These are phyloP conservation scores for Scenedesmus sp. DNA, from an alignment of 163 green algal species.

Conservation along the genomic window DNA sequence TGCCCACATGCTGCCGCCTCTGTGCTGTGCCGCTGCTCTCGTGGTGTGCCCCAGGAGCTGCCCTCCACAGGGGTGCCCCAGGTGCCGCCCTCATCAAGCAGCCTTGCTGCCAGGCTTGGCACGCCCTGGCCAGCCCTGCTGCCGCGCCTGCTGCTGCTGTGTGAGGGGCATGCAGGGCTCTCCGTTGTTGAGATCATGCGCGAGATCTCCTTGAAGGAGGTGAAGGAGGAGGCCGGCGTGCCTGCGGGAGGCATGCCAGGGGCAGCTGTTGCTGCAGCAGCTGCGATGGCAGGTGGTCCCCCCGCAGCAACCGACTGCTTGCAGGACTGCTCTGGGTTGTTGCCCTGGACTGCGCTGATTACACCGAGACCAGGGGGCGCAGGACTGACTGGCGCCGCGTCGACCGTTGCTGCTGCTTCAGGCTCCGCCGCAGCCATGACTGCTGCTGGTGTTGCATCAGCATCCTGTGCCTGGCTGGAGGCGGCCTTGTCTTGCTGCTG, in stretches of 20 bases:
- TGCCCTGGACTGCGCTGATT: not conserved
- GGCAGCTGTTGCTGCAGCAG: not conserved
- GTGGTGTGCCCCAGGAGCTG: conserved; percentile 40
- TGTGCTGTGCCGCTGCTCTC: conserved; percentile 13
- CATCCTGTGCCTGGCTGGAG: not conserved
- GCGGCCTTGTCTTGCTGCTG: not conserved
- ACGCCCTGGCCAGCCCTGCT: not conserved
- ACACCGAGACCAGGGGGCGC: not conserved
- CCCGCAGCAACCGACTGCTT: not conserved
- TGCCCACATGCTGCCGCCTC: not conserved
- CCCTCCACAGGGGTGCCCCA: conserved; percentile 38
- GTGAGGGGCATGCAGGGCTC: not conserved
- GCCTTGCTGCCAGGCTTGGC: not conserved
- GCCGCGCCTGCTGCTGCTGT: not conserved
- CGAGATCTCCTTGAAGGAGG: conserved; percentile 48
- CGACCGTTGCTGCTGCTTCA: not conserved
- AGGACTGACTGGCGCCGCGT: not conserved
- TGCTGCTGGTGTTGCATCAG: not conserved
- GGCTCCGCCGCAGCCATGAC: not conserved
- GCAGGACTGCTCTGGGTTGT: not conserved
- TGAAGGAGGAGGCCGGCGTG: not conserved
- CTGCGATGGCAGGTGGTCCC: not conserved
- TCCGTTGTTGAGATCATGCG: conserved; percentile 42
- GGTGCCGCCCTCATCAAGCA: conserved; percentile 30
- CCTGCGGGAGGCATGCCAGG: not conserved